Conservation (phyloP, 1,139 yeast genomes). For the Hemisphaericaspora subhashii region DNA sequence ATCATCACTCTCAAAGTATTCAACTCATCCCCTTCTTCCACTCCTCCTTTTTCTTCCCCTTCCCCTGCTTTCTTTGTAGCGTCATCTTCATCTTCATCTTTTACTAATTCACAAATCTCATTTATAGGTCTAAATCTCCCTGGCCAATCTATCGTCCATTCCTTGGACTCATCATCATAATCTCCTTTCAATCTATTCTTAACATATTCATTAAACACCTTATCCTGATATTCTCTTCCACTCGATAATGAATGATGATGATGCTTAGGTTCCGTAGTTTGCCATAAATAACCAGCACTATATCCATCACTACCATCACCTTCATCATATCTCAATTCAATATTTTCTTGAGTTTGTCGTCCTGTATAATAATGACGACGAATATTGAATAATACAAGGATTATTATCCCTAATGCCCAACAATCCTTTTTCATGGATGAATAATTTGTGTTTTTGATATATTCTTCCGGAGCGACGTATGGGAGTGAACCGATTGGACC, state of each 20-base stretch:
- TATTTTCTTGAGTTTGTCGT: conserved; percentile 10
- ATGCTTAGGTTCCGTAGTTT: conserved; percentile 26
- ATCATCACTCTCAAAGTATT: conserved; percentile 48
- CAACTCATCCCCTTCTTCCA: conserved; percentile 43
- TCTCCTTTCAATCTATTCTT: conserved; percentile 27
- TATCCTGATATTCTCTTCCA: conserved; percentile 28
- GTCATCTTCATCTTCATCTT: conserved; percentile 8
- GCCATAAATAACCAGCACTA: conserved; percentile 27
- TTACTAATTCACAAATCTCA: conserved; percentile 20
- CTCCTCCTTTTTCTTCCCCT: conserved; percentile 8
- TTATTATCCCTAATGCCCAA: conserved; percentile 68
- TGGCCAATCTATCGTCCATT: conserved; percentile 30
- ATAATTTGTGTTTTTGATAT: conserved; percentile 33
- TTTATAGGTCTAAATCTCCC: conserved; percentile 35
- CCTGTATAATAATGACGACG: conserved; percentile 27
- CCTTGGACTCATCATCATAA: conserved; percentile 31
- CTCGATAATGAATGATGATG: conserved; percentile 8
- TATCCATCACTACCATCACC: conserved; percentile 14
- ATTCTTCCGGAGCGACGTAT: conserved; percentile 80
- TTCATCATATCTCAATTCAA: conserved; percentile 9
- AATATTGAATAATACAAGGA: conserved; percentile 31
- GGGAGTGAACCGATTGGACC: conserved; percentile 79
- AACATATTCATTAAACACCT: conserved; percentile 29
- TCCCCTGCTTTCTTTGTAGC: conserved; percentile 1
- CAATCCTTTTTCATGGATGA: conserved; percentile 64